These are phyloP conservation scores for Cupressus sempervirens DNA, from an alignment of 75 land plant species.

Conservation along the genomic window DNA sequence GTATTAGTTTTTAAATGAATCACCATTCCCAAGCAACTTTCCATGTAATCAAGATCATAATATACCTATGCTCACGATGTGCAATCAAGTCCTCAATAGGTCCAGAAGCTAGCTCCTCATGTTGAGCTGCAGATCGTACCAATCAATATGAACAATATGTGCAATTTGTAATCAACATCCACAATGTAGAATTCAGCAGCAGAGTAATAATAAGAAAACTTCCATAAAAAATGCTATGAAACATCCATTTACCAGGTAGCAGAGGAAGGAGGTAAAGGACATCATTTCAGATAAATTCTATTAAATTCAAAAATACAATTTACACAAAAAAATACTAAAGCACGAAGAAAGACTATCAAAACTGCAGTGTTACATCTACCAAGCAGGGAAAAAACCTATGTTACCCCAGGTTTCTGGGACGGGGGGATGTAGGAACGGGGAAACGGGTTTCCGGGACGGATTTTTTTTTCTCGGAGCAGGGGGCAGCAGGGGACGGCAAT, in stretches of 20 bases:
- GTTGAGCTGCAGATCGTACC: slow-evolving; percentile 16
- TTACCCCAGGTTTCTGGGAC: too few relatives aligned
- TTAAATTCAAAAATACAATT: neutral
- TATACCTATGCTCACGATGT: slow-evolving; percentile 96
- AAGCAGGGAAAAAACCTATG: neutral
- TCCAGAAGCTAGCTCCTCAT: slow-evolving; percentile 95
- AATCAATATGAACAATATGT: neutral
- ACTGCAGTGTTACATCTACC: neutral
- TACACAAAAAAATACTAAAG: neutral
- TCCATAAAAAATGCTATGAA: neutral
- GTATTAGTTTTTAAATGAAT: neutral
- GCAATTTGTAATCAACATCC: neutral
- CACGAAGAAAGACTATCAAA: neutral
- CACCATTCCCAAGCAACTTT: neutral
- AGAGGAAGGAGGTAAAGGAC: neutral
- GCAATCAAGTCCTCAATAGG: slow-evolving; percentile 98
- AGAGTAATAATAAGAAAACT: neutral
- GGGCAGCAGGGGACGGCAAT: too few relatives aligned
- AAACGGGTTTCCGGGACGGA: too few relatives aligned
- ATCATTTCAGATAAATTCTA: neutral
- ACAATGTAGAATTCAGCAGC: neutral
- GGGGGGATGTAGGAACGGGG: too few relatives aligned
- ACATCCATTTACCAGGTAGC: neutral
- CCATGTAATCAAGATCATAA: neutral
- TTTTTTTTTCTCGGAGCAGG: too few relatives aligned